Base-by-base conservation (phyloP, 768 basidiomycete genomes). In the Russula emetica region DNA sequence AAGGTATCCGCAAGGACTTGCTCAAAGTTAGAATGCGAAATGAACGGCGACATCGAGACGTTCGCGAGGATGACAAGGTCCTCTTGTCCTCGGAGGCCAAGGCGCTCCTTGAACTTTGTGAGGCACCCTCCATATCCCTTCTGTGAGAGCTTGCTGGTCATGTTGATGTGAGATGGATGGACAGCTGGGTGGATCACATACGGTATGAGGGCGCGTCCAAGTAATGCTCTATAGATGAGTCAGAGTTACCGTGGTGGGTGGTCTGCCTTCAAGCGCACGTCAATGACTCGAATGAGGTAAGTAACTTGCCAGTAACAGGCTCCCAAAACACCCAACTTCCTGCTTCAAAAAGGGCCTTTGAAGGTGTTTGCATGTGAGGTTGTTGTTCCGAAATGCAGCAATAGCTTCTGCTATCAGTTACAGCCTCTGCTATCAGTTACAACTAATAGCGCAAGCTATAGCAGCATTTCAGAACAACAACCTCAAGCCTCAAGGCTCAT, bases 41-140 rank as follows among this genome's bases (percentile, higher is more conserved):
- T 36, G 45, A 78, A 80, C 2, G 79, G 79, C 9, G 77, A 77
- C 76, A 78, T 79, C 22, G 74, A 72, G 22, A 78, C 76, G 49
- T 76, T 79, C 38, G 69, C 65, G 26, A 80, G 69, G 10, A 74
- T 71, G 51, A 70, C 75, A 0, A 81, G 70, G 51, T 78, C 75
- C 53, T 74, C 69, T 44, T 71, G 65, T 26, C 69, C 67, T n/a
- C 58, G 59, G 3, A 76, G 66, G 13, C 76, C 76, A 28, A 78
- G 67, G 4, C 80, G 75, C 44, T 68, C 58, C 71, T 80, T 79
- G 71, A 75, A 78, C 38, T 70, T 68, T 26, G 63, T 69, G 51
- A 75, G 66, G 67, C 76, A 76, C 4, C 55, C 67, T 2, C 76
- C 74, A 66, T 80, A 79, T 26, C 72, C 69, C 45, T 66, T 64